Base-by-base conservation (phyloP, 2,329 filamentous ascomycete species). In the Ustilaginoidea virens region DNA sequence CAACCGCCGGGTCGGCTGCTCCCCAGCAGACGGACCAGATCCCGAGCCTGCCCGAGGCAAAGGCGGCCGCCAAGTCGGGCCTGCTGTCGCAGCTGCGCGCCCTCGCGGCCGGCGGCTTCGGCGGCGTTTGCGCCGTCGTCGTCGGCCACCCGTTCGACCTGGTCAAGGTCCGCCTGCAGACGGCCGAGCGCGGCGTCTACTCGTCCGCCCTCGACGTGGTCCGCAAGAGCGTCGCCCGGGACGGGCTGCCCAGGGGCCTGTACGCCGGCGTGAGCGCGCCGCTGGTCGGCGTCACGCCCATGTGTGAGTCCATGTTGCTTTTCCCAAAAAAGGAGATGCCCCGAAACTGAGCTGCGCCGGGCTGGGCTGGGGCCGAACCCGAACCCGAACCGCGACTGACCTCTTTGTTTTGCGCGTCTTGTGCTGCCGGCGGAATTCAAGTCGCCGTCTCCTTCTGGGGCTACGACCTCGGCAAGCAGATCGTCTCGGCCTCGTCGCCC, bases 231-330 rank as follows among this genome's bases (percentile, higher is more conserved):
- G 59, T 98, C 35, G 86, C 86, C 17, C 70, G 80, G 36, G 87
- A 96, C 55, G 90, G 90, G 2, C 52, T 93, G 40, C 45, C 58
- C 35, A 59, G 80, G 53, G 90, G 90, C 7, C 55, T 98, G 36
- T 98, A 98, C 55, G 90, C 90, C n/a, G 90, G 90, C 53, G 87
- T 98, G 25, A 90, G 80, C 42, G 90, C 90, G 44, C 90, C 90
- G 25, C 61, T 98, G 37, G 80, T 94, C 7, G 90, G 90, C 30
- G 90, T 98, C 11, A 98, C 90, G 36, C 90, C 90, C 31, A 98
- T 98, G 90, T 98, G 86, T 94, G 69, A 58, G 86, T 72, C n/a
- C 6, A 6, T 7, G 14, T 25, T 24, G 11, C n/a, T 13, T 7
- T 24, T 24, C 22, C n/a, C n/a, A 20, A n/a, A n/a, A n/a, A n/a